These are phyloP conservation scores for Nidularia sp. DNA, from an alignment of 768 basidiomycete species.

Conservation along the genomic window DNA sequence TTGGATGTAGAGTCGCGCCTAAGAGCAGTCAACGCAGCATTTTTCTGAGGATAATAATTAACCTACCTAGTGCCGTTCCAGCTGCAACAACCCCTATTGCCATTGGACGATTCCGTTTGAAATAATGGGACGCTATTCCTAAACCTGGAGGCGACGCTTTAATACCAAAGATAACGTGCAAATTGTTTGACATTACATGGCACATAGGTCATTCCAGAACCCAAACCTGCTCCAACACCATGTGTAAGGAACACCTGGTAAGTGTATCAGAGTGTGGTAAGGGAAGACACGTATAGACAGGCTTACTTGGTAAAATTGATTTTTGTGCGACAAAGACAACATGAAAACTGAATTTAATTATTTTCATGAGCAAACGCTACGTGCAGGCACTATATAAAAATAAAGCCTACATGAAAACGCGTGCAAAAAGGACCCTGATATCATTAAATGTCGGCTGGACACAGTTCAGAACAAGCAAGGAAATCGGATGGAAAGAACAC, in stretches of 20 bases:
- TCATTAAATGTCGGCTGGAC: too few species aligned
- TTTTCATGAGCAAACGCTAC: not conserved
- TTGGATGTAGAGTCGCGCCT: conserved; percentile 41
- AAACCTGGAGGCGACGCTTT: conserved; percentile 13
- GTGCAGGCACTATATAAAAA: not conserved
- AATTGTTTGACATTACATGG: conserved; percentile 12
- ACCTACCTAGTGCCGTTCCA: conserved; percentile 22
- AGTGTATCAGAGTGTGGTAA: too few species aligned
- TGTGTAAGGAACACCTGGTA: not conserved
- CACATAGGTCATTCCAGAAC: conserved; percentile 32
- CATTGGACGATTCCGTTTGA: conserved; percentile 32
- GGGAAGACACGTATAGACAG: too few species aligned
- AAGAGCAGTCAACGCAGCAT: conserved; percentile 12
- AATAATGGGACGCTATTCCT: conserved; percentile 41
- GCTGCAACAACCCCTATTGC: conserved; percentile 44
- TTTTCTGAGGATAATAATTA: not conserved
- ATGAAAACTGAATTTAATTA: conserved; percentile 18
- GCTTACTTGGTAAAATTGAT: conserved; percentile 28
- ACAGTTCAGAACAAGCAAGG: too few species aligned
- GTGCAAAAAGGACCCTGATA: too few species aligned
- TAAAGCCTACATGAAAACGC: not conserved
- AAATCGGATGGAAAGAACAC: conserved; percentile 5
- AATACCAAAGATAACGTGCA: not conserved
- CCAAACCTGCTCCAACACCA: conserved; percentile 12
- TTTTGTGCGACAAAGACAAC: conserved; percentile 26